These are phyloP conservation scores for Trichoderma arundinaceum DNA, from an alignment of 2,329 filamentous ascomycete genomes.

Conservation along the genomic window DNA sequence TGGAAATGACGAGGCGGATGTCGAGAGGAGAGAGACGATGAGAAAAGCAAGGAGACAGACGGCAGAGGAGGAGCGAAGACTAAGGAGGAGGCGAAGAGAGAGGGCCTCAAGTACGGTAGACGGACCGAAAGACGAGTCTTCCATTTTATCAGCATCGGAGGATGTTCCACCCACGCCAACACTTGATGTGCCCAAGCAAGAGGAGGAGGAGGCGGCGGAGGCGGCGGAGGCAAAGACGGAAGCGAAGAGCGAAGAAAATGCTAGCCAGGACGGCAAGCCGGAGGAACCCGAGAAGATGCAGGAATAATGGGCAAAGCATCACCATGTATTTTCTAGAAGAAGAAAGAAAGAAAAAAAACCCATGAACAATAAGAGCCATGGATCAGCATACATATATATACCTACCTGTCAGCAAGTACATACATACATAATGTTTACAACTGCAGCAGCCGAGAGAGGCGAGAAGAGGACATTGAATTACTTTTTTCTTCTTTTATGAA, in stretches of 20 bases:
- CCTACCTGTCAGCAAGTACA: conserved; percentile 34
- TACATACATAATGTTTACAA: conserved; percentile 49
- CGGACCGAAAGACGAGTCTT: conserved; percentile 38
- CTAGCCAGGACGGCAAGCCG: conserved; percentile 28
- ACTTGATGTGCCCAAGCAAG: conserved; percentile 23
- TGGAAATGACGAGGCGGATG: conserved; percentile 57
- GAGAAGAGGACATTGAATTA: not conserved
- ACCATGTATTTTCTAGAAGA: conserved; percentile 28
- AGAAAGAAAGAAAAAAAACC: conserved; percentile 32
- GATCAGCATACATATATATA: conserved; percentile 36
- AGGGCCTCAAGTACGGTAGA: conserved; percentile 54
- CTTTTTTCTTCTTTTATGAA: not conserved
- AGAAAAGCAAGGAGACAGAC: conserved; percentile 69
- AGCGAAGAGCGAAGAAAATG: conserved; percentile 32
- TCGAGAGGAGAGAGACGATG: conserved; percentile 63
- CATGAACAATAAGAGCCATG: conserved; percentile 23
- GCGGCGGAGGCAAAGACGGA: not conserved
- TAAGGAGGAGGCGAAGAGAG: conserved; percentile 69
- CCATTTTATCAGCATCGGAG: conserved; percentile 32
- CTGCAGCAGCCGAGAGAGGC: conserved; percentile 33
- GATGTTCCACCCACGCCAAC: conserved; percentile 30
- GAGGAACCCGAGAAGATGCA: conserved; percentile 29
- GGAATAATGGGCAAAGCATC: conserved; percentile 29
- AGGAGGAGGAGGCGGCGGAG: conserved; percentile 25
- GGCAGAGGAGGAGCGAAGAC: conserved; percentile 77